Conservation (phyloP, 805 yeast species). For the Candida montana region DNA sequence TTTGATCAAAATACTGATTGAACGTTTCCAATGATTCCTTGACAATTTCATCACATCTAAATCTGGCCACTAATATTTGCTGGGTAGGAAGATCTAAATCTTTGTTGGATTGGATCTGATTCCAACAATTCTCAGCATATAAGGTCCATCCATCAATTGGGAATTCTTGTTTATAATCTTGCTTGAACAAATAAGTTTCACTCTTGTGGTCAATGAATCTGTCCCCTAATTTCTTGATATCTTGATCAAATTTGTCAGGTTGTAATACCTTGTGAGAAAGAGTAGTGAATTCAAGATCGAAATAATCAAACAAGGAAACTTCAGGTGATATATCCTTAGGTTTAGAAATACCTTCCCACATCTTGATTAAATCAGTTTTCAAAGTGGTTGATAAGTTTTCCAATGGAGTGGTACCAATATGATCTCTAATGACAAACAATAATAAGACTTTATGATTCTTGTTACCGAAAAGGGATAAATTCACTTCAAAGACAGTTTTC, state of each 20-base stretch:
- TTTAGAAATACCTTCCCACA: slow-evolving; percentile 75
- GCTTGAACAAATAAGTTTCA: slow-evolving; percentile 44
- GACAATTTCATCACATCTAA: slow-evolving; percentile 88
- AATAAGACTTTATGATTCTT: slow-evolving; percentile 57
- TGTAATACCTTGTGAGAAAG: slow-evolving; percentile 83
- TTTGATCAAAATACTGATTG: slow-evolving; percentile 6
- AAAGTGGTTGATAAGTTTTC: slow-evolving; percentile 65
- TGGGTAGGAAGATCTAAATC: slow-evolving; percentile 96
- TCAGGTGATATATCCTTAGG: slow-evolving; percentile 54
- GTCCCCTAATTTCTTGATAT: slow-evolving; percentile 59
- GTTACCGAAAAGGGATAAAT: slow-evolving; percentile 75
- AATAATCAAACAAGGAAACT: slow-evolving; percentile 63
- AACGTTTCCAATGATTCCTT: slow-evolving; percentile 29
- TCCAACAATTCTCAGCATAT: slow-evolving; percentile 90
- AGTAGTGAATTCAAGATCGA: slow-evolving; percentile 77
- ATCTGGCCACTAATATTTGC: slow-evolving; percentile 89
- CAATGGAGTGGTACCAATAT: slow-evolving; percentile 81
- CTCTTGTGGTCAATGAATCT: slow-evolving; percentile 37
- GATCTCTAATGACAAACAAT: slow-evolving; percentile 89
- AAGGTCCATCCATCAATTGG: slow-evolving; percentile 97
- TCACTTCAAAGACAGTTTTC: slow-evolving; percentile 95
- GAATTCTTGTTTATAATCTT: slow-evolving; percentile 72
- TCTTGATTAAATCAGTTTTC: slow-evolving; percentile 60
- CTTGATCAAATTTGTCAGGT: slow-evolving; percentile 59
- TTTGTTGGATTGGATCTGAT: slow-evolving; percentile 85